These are phyloP conservation scores for Phellopilus nigrolimitatus DNA, from an alignment of 1,284 basidiomycete species.

Conservation along the genomic window DNA sequence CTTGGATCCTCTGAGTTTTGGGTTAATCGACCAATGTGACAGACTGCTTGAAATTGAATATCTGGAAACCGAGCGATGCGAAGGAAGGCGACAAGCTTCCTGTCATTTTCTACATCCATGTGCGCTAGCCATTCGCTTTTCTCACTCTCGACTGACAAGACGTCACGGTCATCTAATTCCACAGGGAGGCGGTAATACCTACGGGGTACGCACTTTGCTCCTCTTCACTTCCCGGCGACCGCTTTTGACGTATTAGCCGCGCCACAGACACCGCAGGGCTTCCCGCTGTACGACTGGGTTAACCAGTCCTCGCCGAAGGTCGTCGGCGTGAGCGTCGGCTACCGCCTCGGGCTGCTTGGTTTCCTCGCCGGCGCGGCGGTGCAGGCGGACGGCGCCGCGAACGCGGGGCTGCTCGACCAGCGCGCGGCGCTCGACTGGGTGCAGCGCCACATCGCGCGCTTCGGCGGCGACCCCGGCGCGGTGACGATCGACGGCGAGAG, in stretches of 20 bases:
- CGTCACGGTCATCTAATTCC: not conserved
- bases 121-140: constrained; percentile 21
- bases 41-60: constrained; percentile 51
- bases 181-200: constrained; percentile 41
- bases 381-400: constrained; percentile 32
- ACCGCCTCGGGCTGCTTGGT: constrained; percentile 50
- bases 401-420: constrained; percentile 44
- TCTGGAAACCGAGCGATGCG: constrained; percentile 45
- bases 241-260: not conserved
- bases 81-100: constrained; percentile 40
- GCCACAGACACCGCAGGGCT: constrained; percentile 38
- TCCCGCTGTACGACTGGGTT: constrained; percentile 52
- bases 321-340: constrained; percentile 50
- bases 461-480: constrained; percentile 39
- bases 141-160: not conserved
- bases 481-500: constrained; percentile 42
- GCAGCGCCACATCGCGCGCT: constrained; percentile 38
- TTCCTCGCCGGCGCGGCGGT: constrained; percentile 43
- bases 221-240: not conserved
- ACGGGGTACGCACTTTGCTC: constrained; percentile 30
- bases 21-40: not conserved
- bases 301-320: constrained; percentile 43
- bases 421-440: constrained; percentile 44
- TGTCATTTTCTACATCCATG: constrained; percentile 44
- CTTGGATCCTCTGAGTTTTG: not conserved